Percentiles rank a stretch among this genome's conserved stretches.
Conservation (phyloP, 176 grass and related monocot species). For the Raddia guianensis region DNA sequence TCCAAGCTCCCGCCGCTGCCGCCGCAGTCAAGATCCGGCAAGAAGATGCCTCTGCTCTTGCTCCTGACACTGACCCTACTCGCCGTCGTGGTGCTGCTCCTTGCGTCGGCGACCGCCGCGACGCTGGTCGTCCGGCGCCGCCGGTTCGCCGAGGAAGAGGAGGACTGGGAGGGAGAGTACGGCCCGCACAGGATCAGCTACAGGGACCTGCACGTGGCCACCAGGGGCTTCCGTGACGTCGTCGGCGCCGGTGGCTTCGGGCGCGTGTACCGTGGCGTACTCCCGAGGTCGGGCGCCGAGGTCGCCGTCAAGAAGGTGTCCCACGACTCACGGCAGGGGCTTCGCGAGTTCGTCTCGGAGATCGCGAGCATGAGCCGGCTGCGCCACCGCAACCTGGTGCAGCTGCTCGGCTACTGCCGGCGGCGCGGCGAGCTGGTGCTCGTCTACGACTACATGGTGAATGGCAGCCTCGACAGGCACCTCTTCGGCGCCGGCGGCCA, state of each 20-base stretch:
- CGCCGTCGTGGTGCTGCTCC: not conserved
- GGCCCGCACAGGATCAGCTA: conserved; percentile 72
- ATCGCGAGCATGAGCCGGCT: conserved; percentile 75
- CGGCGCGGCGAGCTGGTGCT: conserved; percentile 66
- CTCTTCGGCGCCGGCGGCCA: conserved; percentile 38
- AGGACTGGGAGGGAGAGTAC: conserved; percentile 68
- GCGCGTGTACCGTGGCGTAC: conserved; percentile 62
- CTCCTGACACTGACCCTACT: conserved; percentile 1
- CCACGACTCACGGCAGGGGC: conserved; percentile 66
- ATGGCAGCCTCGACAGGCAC: conserved; percentile 68
- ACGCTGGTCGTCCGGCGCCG: not conserved
- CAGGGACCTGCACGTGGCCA: conserved; percentile 59
- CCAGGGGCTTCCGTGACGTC: conserved; percentile 61
- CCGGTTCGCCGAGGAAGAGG: conserved; percentile 53
- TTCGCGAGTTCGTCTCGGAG: conserved; percentile 76
- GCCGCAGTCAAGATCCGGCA: conserved; percentile 22
- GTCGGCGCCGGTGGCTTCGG: conserved; percentile 73
- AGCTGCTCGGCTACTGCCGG: conserved; percentile 76
- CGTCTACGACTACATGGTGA: conserved; percentile 80
- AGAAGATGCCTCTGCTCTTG: not conserved
- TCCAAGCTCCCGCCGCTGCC: conserved; percentile 55
- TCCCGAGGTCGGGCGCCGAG: conserved; percentile 38
- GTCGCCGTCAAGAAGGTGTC: conserved; percentile 79
- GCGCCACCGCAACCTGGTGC: conserved; percentile 78
- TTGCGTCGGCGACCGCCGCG: not conserved